Conservation (phyloP, 2,329 filamentous ascomycete species). For the Cercospora canescens region DNA sequence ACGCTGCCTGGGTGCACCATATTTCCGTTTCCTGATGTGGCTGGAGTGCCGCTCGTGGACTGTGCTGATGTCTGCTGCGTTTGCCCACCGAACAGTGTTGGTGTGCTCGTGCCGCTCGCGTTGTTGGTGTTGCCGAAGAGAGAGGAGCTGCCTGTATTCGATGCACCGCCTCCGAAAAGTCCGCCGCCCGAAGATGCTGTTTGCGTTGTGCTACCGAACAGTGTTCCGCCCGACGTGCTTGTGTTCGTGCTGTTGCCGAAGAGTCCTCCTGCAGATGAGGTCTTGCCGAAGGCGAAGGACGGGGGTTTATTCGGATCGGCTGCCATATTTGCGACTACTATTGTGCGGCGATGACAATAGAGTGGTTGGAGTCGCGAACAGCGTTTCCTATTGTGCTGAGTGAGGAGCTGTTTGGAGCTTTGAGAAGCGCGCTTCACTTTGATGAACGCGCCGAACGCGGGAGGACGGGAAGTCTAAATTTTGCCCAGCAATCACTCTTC, state of each 20-base stretch:
- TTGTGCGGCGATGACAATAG: constrained; percentile 10
- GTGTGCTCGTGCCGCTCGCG: constrained; percentile 12
- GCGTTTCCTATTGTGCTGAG: constrained; percentile 3
- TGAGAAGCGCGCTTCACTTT: too few species aligned
- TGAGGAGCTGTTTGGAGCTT: background rate
- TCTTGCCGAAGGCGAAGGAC: constrained; percentile 19
- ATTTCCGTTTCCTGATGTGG: constrained; percentile 2
- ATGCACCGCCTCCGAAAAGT: constrained; percentile 9
- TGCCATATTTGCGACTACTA: constrained; percentile 19
- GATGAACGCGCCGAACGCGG: background rate
- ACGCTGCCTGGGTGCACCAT: constrained; percentile 7
- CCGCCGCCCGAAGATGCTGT: constrained; percentile 8
- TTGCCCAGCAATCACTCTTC: too few species aligned
- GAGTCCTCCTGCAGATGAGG: background rate
- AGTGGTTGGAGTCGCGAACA: background rate
- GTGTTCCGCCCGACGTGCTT: constrained; percentile 1
- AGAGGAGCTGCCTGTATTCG: constrained; percentile 1
- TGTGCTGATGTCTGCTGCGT: constrained; percentile 14
- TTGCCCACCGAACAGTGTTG: constrained; percentile 9
- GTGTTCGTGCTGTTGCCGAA: constrained; percentile 15
- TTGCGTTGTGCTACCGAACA: constrained; percentile 7
- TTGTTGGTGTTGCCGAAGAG: constrained; percentile 5
- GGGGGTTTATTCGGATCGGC: constrained; percentile 19
- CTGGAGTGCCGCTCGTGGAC: constrained; percentile 8
- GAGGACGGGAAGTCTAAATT: background rate